Evolutionary conservation across 495 filamentous ascomycete genomes (phyloP), one percentile per base, ranked within the genome.

Genomic region (Chlorociboria aeruginascens): DNA sequence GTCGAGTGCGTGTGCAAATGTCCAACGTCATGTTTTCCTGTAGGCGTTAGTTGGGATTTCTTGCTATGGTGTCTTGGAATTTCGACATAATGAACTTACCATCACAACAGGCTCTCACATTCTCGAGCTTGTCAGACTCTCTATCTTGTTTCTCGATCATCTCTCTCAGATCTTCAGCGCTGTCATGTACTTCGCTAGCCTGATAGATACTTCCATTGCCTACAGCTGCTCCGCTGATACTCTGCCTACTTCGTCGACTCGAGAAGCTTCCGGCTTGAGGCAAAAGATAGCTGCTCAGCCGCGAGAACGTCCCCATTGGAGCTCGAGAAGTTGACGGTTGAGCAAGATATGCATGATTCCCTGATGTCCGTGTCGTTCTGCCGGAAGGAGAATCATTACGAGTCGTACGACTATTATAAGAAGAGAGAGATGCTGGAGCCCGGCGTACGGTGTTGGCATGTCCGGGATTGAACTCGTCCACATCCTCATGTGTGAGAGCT

Each of bases 101-200:
- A 77, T 96, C 92, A 65, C 92, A 98, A 68, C 92, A 98, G 45
- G 89, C 89, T 61, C 92, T 74, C 41, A 98, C 92, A 60, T 98
- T 95, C 68, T 95, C 93, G 54, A 98, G 71, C 48, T 80, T 70
- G 57, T 88, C 85, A 12, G 77, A 67, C 49, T 85, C 82, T 42
- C 72, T 66, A 54, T 94, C 85, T 53, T 89, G 82, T 48, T 69
- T 66, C 58, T 87, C 83, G 53, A 87, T 82, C 43, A 82, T 78
- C 46, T 78, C 72, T 48, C 84, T 71, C 31, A 95, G 56, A 59
- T 95, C 86, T 54, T 94, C 89, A 7, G 79, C 79, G 51, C 83
- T 88, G 56, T 89, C 83, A 45, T 79, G 76, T 20, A 78, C 76
- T 33, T 86, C 74, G 56, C 74, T 82, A 38, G 76, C 77, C 46